Conservation (phyloP, 768 basidiomycete species). For the Holtermannia corniformis region DNA sequence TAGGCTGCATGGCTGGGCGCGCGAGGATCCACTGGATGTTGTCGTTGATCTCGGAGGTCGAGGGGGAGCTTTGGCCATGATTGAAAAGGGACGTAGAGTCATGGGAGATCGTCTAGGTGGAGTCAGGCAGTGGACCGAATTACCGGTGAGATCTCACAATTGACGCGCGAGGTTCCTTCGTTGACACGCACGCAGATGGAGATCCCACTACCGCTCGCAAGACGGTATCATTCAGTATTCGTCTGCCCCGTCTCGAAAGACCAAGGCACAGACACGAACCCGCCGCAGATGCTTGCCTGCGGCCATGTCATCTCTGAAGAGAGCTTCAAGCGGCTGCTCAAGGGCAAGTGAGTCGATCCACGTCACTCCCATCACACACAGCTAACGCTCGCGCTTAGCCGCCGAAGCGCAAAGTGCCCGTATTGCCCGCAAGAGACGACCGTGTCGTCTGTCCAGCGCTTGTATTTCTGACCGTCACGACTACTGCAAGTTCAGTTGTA, state of each 20-base stretch:
- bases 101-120: slow-evolving; percentile 89
- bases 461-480: slow-evolving; percentile 38
- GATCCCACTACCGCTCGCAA: slow-evolving; percentile 72
- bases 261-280: slow-evolving; percentile 83
- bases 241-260: slow-evolving; percentile 97
- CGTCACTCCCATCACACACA: not conserved
- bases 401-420: slow-evolving; percentile 67
- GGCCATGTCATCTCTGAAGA: slow-evolving; percentile 93
- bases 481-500: too few relatives aligned
- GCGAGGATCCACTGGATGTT: slow-evolving; percentile 75
- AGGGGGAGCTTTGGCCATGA: slow-evolving; percentile 77
- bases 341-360: slow-evolving; percentile 64
- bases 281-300: slow-evolving; percentile 95
- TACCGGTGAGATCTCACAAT: slow-evolving; percentile 54
- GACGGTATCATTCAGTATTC: slow-evolving; percentile 93
- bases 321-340: slow-evolving; percentile 78
- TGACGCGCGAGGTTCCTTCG: not conserved
- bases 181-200: slow-evolving; percentile 59
- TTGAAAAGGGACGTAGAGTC: slow-evolving; percentile 87
- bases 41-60: slow-evolving; percentile 80
- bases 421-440: slow-evolving; percentile 73
- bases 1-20: slow-evolving; percentile 73
- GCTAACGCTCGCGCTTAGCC: not conserved
- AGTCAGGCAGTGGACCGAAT: slow-evolving; percentile 79
- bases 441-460: slow-evolving; percentile 34